A percentile compares a stretch with the other conserved stretches of the same genome.
Conservation (phyloP, 2,329 filamentous ascomycete genomes). For the Penicillium fuscoglaucum region DNA sequence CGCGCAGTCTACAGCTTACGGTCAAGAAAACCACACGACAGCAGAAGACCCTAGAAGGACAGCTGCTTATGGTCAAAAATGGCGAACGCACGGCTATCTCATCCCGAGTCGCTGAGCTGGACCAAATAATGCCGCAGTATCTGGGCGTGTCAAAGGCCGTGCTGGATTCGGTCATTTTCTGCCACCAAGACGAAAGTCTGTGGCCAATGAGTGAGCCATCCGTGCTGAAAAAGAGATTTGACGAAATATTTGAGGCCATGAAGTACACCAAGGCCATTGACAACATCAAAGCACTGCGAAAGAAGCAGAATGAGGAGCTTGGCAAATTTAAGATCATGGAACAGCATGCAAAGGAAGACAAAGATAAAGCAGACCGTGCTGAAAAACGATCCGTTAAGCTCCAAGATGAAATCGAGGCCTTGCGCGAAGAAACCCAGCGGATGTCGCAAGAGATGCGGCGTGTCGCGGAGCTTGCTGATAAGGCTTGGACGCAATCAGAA, state of each 20-base stretch:
- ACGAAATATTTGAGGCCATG: conserved; percentile 94
- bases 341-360: conserved; percentile 75
- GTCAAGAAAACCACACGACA: conserved; percentile 76
- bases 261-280: conserved; percentile 98
- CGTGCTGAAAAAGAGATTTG: conserved; percentile 87
- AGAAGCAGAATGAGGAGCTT: conserved; percentile 77
- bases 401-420: conserved; percentile 59
- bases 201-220: conserved; percentile 93
- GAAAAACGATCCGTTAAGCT: conserved; percentile 66
- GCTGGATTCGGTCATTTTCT: conserved; percentile 94
- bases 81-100: conserved; percentile 79
- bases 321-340: conserved; percentile 72
- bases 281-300: conserved; percentile 83
- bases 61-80: conserved; percentile 71
- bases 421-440: conserved; percentile 62
- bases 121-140: conserved; percentile 78
- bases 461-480: conserved; percentile 54
- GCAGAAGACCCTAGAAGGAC: conserved; percentile 82
- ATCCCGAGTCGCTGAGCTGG: conserved; percentile 75
- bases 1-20: conserved; percentile 79
- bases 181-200: conserved; percentile 94
- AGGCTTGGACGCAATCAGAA: conserved; percentile 71
- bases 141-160: conserved; percentile 88
- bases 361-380: conserved; percentile 74
- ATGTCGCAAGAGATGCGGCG: conserved; percentile 51